Conservation (phyloP, 2,329 filamentous ascomycete species). For the Zymoseptoria passerinii region DNA sequence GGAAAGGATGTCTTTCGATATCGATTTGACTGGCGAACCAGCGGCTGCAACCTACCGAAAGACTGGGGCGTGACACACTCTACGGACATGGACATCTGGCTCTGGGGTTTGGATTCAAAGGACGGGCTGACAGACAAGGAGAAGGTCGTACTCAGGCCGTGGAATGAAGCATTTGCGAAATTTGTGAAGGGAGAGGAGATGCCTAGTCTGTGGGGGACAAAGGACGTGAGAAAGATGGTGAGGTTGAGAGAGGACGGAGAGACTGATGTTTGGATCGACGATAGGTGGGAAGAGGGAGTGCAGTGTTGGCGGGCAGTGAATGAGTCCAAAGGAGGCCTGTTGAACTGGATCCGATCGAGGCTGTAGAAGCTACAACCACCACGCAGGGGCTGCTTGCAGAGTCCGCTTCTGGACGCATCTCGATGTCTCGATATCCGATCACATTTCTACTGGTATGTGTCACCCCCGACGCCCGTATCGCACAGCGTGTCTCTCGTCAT, state of each 20-base stretch:
- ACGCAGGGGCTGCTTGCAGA: background rate
- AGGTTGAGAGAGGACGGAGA: slow-evolving; percentile 39
- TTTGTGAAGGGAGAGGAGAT: slow-evolving; percentile 37
- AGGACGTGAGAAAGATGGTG: slow-evolving; percentile 33
- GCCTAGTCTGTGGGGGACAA: slow-evolving; percentile 31
- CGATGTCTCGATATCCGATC: background rate
- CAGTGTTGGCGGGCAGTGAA: slow-evolving; percentile 40
- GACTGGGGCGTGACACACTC: slow-evolving; percentile 49
- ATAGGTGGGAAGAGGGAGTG: slow-evolving; percentile 40
- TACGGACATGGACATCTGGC: slow-evolving; percentile 48
- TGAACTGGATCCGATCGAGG: slow-evolving; percentile 21
- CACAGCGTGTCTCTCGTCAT: background rate
- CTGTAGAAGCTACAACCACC: slow-evolving; percentile 10
- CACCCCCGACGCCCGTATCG: background rate
- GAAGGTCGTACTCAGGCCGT: slow-evolving; percentile 34
- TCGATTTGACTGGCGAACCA: slow-evolving; percentile 46
- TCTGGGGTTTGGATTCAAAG: slow-evolving; percentile 43
- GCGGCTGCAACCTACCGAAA: slow-evolving; percentile 40
- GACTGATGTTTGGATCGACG: slow-evolving; percentile 41
- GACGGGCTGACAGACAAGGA: slow-evolving; percentile 35
- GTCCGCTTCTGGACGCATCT: background rate
- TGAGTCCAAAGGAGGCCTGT: slow-evolving; percentile 11
- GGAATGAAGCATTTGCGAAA: slow-evolving; percentile 32
- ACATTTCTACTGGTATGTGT: background rate
- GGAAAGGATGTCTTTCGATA: slow-evolving; percentile 44